phyloP scores from a whole-genome alignment of 78 protist species.

The slime mould (Dictyostelium discoideum) region DNA sequence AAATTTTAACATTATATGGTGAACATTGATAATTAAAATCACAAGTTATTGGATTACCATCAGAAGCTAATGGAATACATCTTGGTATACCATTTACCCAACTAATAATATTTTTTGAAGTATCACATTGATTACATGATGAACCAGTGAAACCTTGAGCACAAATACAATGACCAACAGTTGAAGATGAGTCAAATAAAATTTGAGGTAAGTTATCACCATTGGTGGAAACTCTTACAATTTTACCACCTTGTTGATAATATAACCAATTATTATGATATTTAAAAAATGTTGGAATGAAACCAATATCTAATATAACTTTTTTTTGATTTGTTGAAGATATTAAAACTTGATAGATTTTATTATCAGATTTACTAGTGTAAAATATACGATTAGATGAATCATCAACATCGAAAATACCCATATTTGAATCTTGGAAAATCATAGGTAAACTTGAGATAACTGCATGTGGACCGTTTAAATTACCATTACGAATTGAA shows the following conservation, averaged over 20 bases:
- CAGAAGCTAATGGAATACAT: neutral
- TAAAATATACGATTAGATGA: neutral
- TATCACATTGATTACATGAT: neutral
- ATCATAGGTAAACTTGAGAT: neutral
- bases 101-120: neutral
- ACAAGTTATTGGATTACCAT: neutral
- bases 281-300: neutral
- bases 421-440: neutral
- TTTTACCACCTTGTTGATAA: neutral
- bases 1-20: neutral
- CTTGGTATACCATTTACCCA: neutral
- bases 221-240: neutral
- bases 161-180: neutral
- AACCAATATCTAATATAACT: neutral
- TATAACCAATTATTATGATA: neutral
- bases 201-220: neutral
- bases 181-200: neutral
- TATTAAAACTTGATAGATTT: neutral
- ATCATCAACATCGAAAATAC: neutral
- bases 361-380: neutral
- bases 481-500: neutral
- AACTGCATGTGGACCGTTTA: neutral
- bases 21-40: neutral
- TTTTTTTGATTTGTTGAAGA: neutral
- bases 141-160: neutral